Evolutionary conservation across 2,329 filamentous ascomycete genomes (phyloP).

Genomic region (Talaromyces sp.): DNA sequence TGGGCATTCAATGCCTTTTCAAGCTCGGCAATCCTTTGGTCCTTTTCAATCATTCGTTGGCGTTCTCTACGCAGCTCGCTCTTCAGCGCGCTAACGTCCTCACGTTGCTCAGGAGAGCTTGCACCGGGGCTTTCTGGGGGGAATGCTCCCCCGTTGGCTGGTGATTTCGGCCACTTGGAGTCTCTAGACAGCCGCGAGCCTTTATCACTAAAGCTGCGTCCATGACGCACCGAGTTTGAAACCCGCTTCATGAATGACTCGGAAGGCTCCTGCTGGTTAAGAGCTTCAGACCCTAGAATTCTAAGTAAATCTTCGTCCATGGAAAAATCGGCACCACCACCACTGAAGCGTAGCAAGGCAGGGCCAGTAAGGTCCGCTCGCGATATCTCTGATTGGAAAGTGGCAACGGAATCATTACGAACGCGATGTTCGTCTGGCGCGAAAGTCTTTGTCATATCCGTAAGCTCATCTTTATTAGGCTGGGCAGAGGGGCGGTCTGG

Average conservation of each 20-base stretch:
- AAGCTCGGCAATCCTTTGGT: conserved; percentile 81
- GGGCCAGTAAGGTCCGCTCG: conserved; percentile 54
- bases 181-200: conserved; percentile 57
- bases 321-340: conserved; percentile 80
- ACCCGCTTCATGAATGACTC: conserved; percentile 81
- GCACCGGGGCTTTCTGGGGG: conserved; percentile 58
- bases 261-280: conserved; percentile 42
- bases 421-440: conserved; percentile 19
- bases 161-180: conserved; percentile 66
- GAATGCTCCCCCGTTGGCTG: conserved; percentile 41
- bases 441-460: neutral
- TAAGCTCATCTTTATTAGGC: conserved; percentile 45
- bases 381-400: conserved; percentile 33
- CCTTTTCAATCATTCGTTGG: conserved; percentile 77
- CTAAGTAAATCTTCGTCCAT: conserved; percentile 95
- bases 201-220: conserved; percentile 75
- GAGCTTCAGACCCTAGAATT: conserved; percentile 72
- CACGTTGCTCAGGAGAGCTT: conserved; percentile 50
- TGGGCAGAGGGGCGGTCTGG: neutral
- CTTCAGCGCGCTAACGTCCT: conserved; percentile 62
- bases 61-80: conserved; percentile 78
- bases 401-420: conserved; percentile 48
- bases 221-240: conserved; percentile 90
- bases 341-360: conserved; percentile 67
- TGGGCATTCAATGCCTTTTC: conserved; percentile 55